Evolutionary conservation across 768 basidiomycete genomes (phyloP).

Genomic region (Mrakia frigida): DNA sequence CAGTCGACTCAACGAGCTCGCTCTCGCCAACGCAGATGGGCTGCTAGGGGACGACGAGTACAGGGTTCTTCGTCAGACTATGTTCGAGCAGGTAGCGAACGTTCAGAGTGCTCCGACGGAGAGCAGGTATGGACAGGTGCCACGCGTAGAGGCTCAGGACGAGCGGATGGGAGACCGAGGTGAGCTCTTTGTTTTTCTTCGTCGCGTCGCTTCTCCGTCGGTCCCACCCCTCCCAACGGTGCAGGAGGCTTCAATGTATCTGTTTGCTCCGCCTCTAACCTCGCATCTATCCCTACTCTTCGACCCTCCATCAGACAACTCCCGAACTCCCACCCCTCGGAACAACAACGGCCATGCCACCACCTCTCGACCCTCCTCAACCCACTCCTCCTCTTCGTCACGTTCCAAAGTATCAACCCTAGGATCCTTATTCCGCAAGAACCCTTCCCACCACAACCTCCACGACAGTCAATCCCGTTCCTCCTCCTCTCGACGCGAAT

Average conservation of each 20-base stretch:
- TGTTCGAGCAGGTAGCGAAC: slow-evolving; percentile 19
- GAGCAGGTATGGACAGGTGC: not conserved
- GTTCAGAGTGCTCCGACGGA: not conserved
- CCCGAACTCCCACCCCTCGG: slow-evolving; percentile 8
- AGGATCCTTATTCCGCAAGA: slow-evolving; percentile 20
- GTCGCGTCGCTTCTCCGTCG: not conserved
- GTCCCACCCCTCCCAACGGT: too few relatives aligned
- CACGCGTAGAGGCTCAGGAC: not conserved
- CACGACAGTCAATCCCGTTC: not conserved
- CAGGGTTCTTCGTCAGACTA: slow-evolving; percentile 10
- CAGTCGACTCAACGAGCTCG: slow-evolving; percentile 14
- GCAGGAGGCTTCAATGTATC: not conserved
- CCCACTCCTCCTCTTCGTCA: slow-evolving; percentile 18
- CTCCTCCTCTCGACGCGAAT: slow-evolving; percentile 5
- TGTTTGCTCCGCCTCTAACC: not conserved
- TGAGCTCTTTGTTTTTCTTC: not conserved
- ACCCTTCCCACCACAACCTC: not conserved
- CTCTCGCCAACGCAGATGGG: slow-evolving; percentile 17
- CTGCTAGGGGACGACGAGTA: slow-evolving; percentile 29
- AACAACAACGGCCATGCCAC: not conserved
- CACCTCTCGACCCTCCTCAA: slow-evolving; percentile 9
- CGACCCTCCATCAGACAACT: not conserved
- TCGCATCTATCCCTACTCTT: not conserved
- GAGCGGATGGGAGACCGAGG: slow-evolving; percentile 11
- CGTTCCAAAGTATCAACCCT: slow-evolving; percentile 9